Base-by-base conservation (phyloP, 1,139 yeast genomes). In the Suhomyces chickasaworum region DNA sequence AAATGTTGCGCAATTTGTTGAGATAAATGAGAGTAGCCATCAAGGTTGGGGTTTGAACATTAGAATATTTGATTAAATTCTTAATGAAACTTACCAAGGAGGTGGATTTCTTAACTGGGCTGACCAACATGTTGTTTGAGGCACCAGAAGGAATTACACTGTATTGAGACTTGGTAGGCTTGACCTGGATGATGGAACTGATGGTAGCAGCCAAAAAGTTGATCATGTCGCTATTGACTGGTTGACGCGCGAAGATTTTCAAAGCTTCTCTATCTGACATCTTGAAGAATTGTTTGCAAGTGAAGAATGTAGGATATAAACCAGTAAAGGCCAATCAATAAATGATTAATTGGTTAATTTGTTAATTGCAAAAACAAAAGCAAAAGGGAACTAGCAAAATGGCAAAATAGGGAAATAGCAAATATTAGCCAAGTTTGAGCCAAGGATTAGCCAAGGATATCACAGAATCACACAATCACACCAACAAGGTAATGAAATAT, bases 31-130 rank as follows among this genome's bases (percentile, higher is more conserved):
- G 73, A 2, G 96, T 80, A 15, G 97, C 85, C 98, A 93, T 91
- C 47, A 93, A 75, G 1, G 98, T 93, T 34, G 97, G 91, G 3
- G 96, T 88, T 69, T 91, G 97, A 20, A 93, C 98, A 63, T 91
- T 90, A 12, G 97, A 89, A 59, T 86, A 83, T 48, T 74, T 76
- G 51, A 91, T 84, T 55, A 91, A 73, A 41, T 78, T 80, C 53
- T 82, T 77, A 56, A 91, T 90, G 71, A 91, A 91, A 15, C 71
- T 69, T 39, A 73, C 73, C 52, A 93, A 64, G 6, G 72, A 57
- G 27, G 67, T 63, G 35, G 49, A 52, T 27, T 56, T 60, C 47
- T 57, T 60, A 22, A 61, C 54, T 7, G 69, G 70, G 38, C 63
- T 58, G 30, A 68, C 64, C 40, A 65, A 51, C 48, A 56, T 34